Conservation (phyloP, 345 rosid genomes). For the Clarkia xantiana region DNA sequence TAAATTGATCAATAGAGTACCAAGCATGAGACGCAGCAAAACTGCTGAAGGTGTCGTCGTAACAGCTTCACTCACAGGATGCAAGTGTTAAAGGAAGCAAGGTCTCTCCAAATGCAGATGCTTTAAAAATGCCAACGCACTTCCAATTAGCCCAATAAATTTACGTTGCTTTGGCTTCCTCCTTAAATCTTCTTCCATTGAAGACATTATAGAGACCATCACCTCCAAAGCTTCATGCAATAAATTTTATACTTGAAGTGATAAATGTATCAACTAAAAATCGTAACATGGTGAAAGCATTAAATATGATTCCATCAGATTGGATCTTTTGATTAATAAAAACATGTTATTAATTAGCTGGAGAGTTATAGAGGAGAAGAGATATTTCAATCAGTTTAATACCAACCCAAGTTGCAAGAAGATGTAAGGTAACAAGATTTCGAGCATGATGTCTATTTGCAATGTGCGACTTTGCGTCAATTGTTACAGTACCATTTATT, state of each 20-base stretch:
- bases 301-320: no score
- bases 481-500: slow-evolving; percentile 15
- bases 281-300: no score
- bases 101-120: slow-evolving; percentile 54
- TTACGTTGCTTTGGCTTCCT: slow-evolving; percentile 13
- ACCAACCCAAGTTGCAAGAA: slow-evolving; percentile 37
- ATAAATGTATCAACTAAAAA: no score
- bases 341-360: no score
- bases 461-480: slow-evolving; percentile 9
- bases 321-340: no score
- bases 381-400: slow-evolving; percentile 37
- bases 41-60: no score
- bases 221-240: no score
- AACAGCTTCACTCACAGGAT: no score
- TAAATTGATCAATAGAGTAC: no score
- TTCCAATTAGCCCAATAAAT: slow-evolving; percentile 18
- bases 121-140: slow-evolving; percentile 32
- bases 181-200: not conserved
- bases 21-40: no score
- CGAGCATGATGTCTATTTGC: slow-evolving; percentile 42
- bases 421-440: slow-evolving; percentile 34
- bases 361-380: slow-evolving; percentile 8
- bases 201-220: slow-evolving; percentile 11
- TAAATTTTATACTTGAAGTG: not conserved
- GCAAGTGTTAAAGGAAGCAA: slow-evolving; percentile 39